Percentiles rank a stretch among this genome's conserved stretches.
Conservation (phyloP, 1,139 yeast genomes). For the Saccharomyces hybrid region DNA sequence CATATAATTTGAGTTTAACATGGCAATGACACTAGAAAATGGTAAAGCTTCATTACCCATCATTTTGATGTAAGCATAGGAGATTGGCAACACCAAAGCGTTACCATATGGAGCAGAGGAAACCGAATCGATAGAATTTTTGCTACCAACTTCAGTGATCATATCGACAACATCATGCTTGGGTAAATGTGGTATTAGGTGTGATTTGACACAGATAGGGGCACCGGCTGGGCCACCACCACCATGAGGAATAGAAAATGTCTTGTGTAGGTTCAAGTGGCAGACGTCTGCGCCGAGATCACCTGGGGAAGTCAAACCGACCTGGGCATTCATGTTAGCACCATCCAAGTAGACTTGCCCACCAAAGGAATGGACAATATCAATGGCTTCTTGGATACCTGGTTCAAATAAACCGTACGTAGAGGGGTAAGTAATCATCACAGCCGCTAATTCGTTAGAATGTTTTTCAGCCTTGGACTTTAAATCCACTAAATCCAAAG, state of each 20-base stretch:
- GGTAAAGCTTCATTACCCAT: conserved; percentile 83
- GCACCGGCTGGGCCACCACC: conserved; percentile 99
- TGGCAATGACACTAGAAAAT: conserved; percentile 78
- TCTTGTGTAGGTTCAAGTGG: conserved; percentile 91
- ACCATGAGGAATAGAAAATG: conserved; percentile 97
- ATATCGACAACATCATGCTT: conserved; percentile 58
- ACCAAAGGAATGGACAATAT: conserved; percentile 73
- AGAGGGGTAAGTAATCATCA: conserved; percentile 96
- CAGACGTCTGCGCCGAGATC: conserved; percentile 99
- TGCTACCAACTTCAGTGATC: conserved; percentile 40
- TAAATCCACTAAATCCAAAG: conserved; percentile 73
- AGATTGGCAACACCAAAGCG: conserved; percentile 86
- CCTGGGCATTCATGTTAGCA: conserved; percentile 99
- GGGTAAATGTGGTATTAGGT: conserved; percentile 78
- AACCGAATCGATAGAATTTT: conserved; percentile 62
- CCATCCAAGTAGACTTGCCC: conserved; percentile 98
- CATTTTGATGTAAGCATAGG: conserved; percentile 91
- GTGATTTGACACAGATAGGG: conserved; percentile 88
- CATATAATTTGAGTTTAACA: conserved; percentile 95
- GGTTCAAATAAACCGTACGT: conserved; percentile 96
- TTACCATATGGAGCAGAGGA: conserved; percentile 95
- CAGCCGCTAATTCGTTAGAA: conserved; percentile 70
- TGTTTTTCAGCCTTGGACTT: conserved; percentile 65
- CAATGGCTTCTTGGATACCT: conserved; percentile 76
- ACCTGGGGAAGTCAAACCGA: conserved; percentile 95